Base-by-base conservation (phyloP, 1,284 basidiomycete genomes). In the Ganoderma sinense region DNA sequence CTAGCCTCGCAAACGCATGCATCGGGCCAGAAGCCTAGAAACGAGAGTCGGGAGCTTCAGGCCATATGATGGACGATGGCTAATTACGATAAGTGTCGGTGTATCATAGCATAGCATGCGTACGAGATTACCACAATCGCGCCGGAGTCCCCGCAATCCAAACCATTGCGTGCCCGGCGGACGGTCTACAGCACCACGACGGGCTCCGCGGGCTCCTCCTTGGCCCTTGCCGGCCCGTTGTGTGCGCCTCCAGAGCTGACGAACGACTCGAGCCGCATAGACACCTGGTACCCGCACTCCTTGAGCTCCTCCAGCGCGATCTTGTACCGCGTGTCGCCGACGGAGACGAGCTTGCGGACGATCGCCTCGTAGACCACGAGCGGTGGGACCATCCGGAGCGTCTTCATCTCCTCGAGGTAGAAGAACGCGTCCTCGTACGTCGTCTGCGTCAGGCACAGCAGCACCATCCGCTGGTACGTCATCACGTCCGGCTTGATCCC, bases 351-450 rank as follows among this genome's bases (percentile, higher is more conserved):
- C 77, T 86, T 90, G 62, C 83, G 81, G 56, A 91, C 82, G 68
- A 97, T 82, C 0, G 83, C 80, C 43, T 87, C 83, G 80, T 96
- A 97, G n/a, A 91, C 80, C 1, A 75, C 74, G 48, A 78, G 75
- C 1, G 88, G 79, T 2, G 94, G 94, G 43, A 83, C 78, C 77
- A 89, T 83, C 16, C 84, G 84, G 61, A 85, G 85, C 0, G 83
- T 80, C 80, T 96, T 96, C 91, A 95, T 94, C 82, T 94, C 91
- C 78, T 96, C 94, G 40, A 97, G 86, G 79, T 94, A 95, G 80
- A 90, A 92, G 82, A 97, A 97, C 0, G 94, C 94, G 75, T 95
- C 92, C 77, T 96, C 94, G 80, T 95, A 97, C 2, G 82, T 84
- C 16, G 86, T 78, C 75, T 94, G 91, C 1, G 89, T 89, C 26